Evolutionary conservation across 495 filamentous ascomycete species (phyloP).

Genomic region (Penicillium cinerascens): DNA sequence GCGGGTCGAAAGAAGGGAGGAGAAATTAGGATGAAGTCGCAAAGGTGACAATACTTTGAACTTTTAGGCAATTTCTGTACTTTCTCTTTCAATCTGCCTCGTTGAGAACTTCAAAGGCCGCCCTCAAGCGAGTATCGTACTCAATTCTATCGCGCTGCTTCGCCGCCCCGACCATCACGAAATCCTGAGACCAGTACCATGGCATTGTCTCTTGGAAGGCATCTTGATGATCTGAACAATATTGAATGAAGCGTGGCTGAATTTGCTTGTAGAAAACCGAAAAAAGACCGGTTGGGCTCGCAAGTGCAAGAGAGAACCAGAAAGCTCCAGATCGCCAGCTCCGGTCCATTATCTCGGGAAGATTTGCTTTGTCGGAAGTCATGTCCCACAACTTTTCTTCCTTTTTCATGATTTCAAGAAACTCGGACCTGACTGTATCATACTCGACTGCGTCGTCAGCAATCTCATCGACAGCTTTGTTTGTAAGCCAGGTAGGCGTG

Average conservation of each 20-base stretch:
- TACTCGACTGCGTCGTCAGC: constrained; percentile 10
- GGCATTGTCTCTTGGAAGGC: neutral
- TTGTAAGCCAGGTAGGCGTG: constrained; percentile 34
- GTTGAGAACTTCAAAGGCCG: neutral
- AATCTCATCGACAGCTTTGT: constrained; percentile 23
- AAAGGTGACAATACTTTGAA: neutral
- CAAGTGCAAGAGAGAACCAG: neutral
- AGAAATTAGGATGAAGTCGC: too few relatives aligned
- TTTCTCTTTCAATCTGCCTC: neutral
- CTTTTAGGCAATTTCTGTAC: neutral
- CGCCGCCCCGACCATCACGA: neutral
- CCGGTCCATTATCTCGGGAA: neutral
- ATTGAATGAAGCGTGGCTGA: neutral
- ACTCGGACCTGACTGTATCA: constrained; percentile 2
- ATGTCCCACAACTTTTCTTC: neutral
- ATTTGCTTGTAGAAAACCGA: neutral
- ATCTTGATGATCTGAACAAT: neutral
- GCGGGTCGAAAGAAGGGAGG: too few relatives aligned
- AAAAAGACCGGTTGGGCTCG: neutral
- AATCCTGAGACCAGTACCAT: neutral
- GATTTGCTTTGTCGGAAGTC: neutral
- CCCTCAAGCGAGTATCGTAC: neutral
- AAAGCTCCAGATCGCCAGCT: neutral
- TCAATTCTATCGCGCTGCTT: neutral
- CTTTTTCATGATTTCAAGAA: neutral